Evolutionary conservation across 805 yeast genomes (phyloP), one percentile per base, ranked within the genome.

Genomic region (Citeromyces nyonsensis): DNA sequence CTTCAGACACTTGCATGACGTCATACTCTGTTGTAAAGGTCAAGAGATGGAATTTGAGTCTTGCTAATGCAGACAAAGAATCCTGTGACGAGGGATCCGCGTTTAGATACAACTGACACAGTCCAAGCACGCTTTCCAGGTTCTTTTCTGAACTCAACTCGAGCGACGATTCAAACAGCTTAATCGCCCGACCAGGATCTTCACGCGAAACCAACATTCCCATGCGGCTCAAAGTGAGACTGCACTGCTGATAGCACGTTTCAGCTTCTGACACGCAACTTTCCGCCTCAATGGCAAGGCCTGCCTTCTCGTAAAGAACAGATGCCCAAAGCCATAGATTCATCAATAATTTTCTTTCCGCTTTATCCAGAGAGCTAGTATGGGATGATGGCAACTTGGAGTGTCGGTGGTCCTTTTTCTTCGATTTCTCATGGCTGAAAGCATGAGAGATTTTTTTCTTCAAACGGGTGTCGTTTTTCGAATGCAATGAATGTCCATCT

Each of bases 271-370:
- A 61, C 4, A 84, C 63, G 30, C 94, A 77, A 36, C 67, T 73
- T 42, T 73, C 73, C 1, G 86, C 72, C 33, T 83, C 93, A 3
- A 57, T 62, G 1, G 55, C 39, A 26, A 68, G 49, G 1, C 68
- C 73, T 5, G 67, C 61, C 36, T 68, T 66, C 42, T 67, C 55
- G 46, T 82, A 84, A 18, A 83, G 54, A 25, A 65, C 63, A 1
- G 84, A 64, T 0, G 82, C 63, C 69, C 84, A 70, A 32, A 85
- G 48, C 95, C 95, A 85, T 15, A 82, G 45, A 24, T 61, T 60
- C 42, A 75, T 83, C 30, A 74, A 46, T 7, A 71, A 44, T 15
- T 42, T 48, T 30, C 56, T 52, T 28, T 62, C 69, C 5, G 22
- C 6, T 8, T 29, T 25, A 6, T 33, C 32, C 15, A 26, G 15